A percentile compares a stretch with the other conserved stretches of the same genome.
These are phyloP conservation scores for Fusarium subtropicale DNA, from an alignment of 2,329 filamentous ascomycete species.

Conservation along the genomic window DNA sequence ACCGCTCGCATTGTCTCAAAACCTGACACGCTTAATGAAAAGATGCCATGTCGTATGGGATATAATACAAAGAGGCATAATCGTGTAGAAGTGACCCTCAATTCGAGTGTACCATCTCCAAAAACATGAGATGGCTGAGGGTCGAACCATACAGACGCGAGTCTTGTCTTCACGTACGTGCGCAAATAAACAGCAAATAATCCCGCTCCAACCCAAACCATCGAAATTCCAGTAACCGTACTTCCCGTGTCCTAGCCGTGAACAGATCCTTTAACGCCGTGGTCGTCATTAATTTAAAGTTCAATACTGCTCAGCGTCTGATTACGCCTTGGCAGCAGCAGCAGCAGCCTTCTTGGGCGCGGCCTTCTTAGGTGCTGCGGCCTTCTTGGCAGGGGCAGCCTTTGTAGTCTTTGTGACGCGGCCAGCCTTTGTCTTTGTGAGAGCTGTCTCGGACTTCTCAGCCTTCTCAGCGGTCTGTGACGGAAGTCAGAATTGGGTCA, in stretches of 20 bases:
- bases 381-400: conserved; percentile 49
- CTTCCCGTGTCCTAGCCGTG: conserved; percentile 45
- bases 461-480: conserved; percentile 50
- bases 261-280: conserved; percentile 52
- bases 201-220: conserved; percentile 46
- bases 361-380: conserved; percentile 55
- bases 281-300: conserved; percentile 55
- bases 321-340: conserved; percentile 57
- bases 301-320: conserved; percentile 39
- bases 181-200: conserved; percentile 42
- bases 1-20: conserved; percentile 32
- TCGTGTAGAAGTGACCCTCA: conserved; percentile 37
- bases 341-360: conserved; percentile 61
- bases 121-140: conserved; percentile 39
- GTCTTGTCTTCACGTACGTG: conserved; percentile 34
- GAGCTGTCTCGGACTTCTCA: conserved; percentile 73
- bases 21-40: conserved; percentile 34
- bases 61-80: conserved; percentile 45
- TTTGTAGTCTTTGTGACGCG: conserved; percentile 79
- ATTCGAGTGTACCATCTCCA: conserved; percentile 34
- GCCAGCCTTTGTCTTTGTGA: conserved; percentile 87
- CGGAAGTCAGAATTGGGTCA: conserved; percentile 6
- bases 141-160: conserved; percentile 36
- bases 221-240: conserved; percentile 45
- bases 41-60: conserved; percentile 37